Percentiles rank a stretch among this genome's conserved stretches.
Evolutionary conservation across 768 basidiomycete genomes (phyloP).

Genomic region (Hericium erinaceus): DNA sequence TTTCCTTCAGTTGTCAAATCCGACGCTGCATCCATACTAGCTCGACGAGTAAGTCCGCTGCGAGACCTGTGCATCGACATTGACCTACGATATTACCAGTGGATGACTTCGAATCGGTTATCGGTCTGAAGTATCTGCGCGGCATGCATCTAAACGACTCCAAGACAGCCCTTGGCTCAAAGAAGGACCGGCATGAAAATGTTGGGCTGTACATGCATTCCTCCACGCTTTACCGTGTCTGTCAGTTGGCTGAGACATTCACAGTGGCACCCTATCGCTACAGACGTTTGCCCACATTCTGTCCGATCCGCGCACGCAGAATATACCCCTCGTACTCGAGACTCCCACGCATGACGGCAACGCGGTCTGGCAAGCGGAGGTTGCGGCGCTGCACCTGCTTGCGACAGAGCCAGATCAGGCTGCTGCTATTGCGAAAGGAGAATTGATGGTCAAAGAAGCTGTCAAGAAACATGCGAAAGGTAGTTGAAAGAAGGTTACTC

Average conservation of each 20-base stretch:
- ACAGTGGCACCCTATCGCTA: constrained; percentile 62
- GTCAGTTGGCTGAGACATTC: neutral
- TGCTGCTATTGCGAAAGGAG: neutral
- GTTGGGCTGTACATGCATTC: constrained; percentile 58
- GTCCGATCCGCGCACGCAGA: constrained; percentile 53
- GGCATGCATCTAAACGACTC: constrained; percentile 88
- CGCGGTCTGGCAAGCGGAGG: neutral
- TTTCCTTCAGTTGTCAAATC: neutral
- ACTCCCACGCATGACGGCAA: constrained; percentile 57
- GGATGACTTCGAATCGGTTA: constrained; percentile 50
- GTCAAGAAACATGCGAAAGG: neutral
- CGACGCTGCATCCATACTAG: neutral
- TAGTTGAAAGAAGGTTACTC: neutral
- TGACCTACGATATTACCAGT: constrained; percentile 28
- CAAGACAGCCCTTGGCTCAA: constrained; percentile 52
- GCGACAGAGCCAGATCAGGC: neutral
- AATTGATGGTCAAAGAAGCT: neutral
- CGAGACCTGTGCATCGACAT: too few relatives aligned
- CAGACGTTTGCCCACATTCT: constrained; percentile 56
- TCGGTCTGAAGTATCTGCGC: constrained; percentile 65
- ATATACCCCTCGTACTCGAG: constrained; percentile 76
- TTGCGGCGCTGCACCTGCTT: neutral
- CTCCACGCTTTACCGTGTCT: neutral
- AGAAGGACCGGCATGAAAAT: constrained; percentile 76
- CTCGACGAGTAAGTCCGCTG: neutral